These are phyloP conservation scores for Phytophthora hybrid DNA, from an alignment of 352 stramenopile species.

Conservation along the genomic window DNA sequence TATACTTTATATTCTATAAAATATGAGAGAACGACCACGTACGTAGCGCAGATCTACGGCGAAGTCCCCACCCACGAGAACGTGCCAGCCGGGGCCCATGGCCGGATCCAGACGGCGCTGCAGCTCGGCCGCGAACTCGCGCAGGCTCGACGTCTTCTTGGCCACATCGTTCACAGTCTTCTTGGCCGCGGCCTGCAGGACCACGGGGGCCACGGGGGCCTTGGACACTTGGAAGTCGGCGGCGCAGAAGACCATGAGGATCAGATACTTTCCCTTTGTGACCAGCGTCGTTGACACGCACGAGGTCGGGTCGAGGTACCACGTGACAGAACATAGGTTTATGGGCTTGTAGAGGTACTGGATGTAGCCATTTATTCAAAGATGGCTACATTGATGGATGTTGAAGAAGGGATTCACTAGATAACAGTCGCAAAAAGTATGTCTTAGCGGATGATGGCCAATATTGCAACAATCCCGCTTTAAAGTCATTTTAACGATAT, in stretches of 20 bases:
- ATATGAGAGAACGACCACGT: conserved; percentile 21
- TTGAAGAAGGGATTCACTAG: too few relatives aligned
- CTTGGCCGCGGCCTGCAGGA: conserved; percentile 51
- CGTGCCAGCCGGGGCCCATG: conserved; percentile 72
- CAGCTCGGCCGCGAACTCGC: conserved; percentile 59
- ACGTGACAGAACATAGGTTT: not conserved
- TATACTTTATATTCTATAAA: conserved; percentile 6
- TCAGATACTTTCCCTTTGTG: conserved; percentile 3
- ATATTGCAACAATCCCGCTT: too few relatives aligned
- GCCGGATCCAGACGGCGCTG: conserved; percentile 52
- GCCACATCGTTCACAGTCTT: conserved; percentile 65
- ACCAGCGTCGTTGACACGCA: not conserved
- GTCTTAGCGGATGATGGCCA: too few relatives aligned
- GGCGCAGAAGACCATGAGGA: conserved; percentile 57
- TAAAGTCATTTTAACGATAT: too few relatives aligned
- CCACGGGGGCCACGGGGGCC: conserved; percentile 52
- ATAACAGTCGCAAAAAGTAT: too few relatives aligned
- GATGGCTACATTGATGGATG: not conserved
- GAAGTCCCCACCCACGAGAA: conserved; percentile 74
- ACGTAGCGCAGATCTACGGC: conserved; percentile 83
- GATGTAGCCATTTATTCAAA: not conserved
- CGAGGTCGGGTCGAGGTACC: not conserved
- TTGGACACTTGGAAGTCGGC: conserved; percentile 74
- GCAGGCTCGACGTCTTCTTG: conserved; percentile 63
- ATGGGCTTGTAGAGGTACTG: not conserved